Conservation (phyloP, 1,284 basidiomycete genomes). For the Boletus sp. region DNA sequence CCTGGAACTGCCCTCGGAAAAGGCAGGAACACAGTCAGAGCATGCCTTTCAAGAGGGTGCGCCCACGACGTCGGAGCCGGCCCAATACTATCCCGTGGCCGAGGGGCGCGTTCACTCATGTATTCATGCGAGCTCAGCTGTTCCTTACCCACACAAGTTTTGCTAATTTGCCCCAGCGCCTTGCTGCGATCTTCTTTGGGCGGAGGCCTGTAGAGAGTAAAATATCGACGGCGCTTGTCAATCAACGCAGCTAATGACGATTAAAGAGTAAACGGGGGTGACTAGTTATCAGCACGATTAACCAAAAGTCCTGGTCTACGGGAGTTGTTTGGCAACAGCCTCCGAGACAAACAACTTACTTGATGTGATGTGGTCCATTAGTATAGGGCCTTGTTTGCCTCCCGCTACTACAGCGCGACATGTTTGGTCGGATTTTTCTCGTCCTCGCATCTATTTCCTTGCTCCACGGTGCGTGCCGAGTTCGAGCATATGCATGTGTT, state of each 20-base stretch:
- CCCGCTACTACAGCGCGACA: too few species aligned
- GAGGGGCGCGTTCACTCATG: too few species aligned
- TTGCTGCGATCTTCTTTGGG: neutral
- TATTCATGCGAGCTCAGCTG: too few species aligned
- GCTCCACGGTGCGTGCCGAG: slow-evolving; percentile 45
- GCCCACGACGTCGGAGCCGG: neutral
- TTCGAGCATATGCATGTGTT: neutral
- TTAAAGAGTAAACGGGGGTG: neutral
- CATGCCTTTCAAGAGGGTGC: too few species aligned
- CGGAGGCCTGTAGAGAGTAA: neutral
- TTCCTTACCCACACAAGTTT: neutral
- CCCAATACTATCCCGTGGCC: neutral
- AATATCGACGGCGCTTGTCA: neutral
- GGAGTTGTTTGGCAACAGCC: slow-evolving; percentile 17
- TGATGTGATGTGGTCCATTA: too few species aligned
- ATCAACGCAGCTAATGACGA: neutral
- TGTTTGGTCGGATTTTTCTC: slow-evolving; percentile 46
- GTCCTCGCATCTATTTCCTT: slow-evolving; percentile 42
- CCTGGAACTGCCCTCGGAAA: neutral
- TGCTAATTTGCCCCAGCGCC: neutral
- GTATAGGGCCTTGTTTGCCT: neutral
- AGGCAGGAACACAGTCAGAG: neutral
- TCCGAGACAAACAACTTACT: slow-evolving; percentile 15
- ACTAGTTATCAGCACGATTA: too few species aligned
- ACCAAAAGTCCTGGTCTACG: too few species aligned